Percentiles rank a stretch among this genome's conserved stretches.
Evolutionary conservation across 2,329 filamentous ascomycete genomes (phyloP).

Genomic region (Cryoendolithus antarcticus): DNA sequence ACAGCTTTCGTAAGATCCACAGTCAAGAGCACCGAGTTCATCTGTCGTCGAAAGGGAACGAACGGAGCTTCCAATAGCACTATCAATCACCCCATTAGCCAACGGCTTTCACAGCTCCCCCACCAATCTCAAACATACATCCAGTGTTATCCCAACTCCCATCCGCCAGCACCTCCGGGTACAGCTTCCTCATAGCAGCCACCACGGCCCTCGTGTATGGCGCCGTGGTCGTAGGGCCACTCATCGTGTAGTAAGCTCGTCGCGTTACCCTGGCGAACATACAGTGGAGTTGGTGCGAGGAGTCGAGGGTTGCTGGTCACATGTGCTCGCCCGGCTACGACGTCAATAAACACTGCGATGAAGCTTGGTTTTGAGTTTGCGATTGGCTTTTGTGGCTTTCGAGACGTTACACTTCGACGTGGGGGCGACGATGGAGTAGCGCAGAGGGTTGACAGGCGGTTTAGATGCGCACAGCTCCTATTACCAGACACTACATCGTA

Average conservation of each 20-base stretch:
- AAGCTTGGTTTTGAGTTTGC: too few relatives aligned
- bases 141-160: constrained; percentile 96
- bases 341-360: too few relatives aligned
- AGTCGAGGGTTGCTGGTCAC: too few relatives aligned
- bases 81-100: constrained; percentile 17
- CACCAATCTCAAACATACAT: constrained; percentile 27
- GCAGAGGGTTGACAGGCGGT: too few relatives aligned
- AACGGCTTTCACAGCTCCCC: too few relatives aligned
- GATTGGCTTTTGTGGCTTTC: too few relatives aligned
- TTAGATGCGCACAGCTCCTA: too few relatives aligned
- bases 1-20: constrained; percentile 86
- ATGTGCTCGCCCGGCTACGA: too few relatives aligned
- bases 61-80: constrained; percentile 59
- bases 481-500: too few relatives aligned
- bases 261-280: constrained; percentile 23
- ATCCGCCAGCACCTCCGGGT: constrained; percentile 80
- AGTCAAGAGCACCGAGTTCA: constrained; percentile 63
- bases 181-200: constrained; percentile 69
- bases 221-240: constrained; percentile 30
- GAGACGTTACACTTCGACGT: too few relatives aligned
- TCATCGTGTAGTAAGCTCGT: constrained; percentile 28
- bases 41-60: constrained; percentile 41
- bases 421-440: too few relatives aligned
- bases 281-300: constrained; percentile 3
- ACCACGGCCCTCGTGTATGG: constrained; percentile 60